Conservation (phyloP, 2,329 filamentous ascomycete species). For the Emmonsia crescens region DNA sequence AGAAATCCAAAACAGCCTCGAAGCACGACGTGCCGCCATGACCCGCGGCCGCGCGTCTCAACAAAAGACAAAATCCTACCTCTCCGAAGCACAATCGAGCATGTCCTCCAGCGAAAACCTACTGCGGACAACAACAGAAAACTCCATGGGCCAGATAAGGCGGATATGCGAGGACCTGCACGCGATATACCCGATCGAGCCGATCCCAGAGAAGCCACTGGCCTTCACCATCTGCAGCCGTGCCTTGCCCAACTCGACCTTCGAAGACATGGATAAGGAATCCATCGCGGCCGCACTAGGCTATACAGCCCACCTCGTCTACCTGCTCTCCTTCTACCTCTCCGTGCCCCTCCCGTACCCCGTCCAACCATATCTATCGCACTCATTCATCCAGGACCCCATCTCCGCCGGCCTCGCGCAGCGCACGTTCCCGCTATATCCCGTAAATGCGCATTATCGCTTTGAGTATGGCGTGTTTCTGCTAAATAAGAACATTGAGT, state of each 20-base stretch:
- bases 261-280: slow-evolving; percentile 56
- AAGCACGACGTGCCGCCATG: slow-evolving; percentile 57
- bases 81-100: slow-evolving; percentile 50
- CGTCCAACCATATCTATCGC: slow-evolving; percentile 60
- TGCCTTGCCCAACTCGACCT: slow-evolving; percentile 67
- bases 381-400: slow-evolving; percentile 63
- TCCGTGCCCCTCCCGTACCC: slow-evolving; percentile 70
- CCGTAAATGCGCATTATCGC: slow-evolving; percentile 66
- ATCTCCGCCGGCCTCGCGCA: slow-evolving; percentile 47
- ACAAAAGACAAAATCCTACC: slow-evolving; percentile 47
- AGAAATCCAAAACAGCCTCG: slow-evolving; percentile 57
- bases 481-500: slow-evolving; percentile 91
- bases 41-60: slow-evolving; percentile 50
- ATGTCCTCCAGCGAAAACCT: slow-evolving; percentile 47
- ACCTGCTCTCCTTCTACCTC: slow-evolving; percentile 73
- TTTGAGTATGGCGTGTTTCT: slow-evolving; percentile 96
- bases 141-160: slow-evolving; percentile 73
- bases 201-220: slow-evolving; percentile 53
- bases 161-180: slow-evolving; percentile 77
- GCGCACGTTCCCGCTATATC: slow-evolving; percentile 70
- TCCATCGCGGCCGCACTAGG: slow-evolving; percentile 71
- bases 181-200: slow-evolving; percentile 69
- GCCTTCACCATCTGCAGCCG: slow-evolving; percentile 75
- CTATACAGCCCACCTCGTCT: slow-evolving; percentile 62
- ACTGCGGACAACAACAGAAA: slow-evolving; percentile 47